phyloP scores from a whole-genome alignment of 1,284 basidiomycete genomes.

The Ceratobasidium sp. region DNA sequence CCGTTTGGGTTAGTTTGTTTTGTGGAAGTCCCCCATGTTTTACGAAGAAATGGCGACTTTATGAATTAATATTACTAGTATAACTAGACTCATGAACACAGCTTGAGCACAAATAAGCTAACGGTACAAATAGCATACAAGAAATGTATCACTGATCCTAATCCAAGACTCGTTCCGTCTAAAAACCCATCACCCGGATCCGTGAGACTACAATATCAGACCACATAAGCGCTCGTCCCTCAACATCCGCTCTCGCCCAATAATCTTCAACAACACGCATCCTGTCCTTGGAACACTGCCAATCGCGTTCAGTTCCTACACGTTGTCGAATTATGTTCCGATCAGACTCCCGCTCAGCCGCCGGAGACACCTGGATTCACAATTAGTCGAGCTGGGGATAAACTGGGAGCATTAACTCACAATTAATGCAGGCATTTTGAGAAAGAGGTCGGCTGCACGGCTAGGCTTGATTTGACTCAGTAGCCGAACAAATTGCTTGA shows the following conservation, averaged over 20 bases:
- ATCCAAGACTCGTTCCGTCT: too few relatives aligned
- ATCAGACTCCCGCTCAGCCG: constrained; percentile 1
- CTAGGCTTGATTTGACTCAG: constrained; percentile 12
- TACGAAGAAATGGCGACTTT: too few relatives aligned
- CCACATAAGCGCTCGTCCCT: constrained; percentile 3
- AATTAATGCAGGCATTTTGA: constrained; percentile 3
- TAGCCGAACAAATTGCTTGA: constrained; percentile 5
- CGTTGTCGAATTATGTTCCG: background rate
- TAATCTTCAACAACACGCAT: background rate
- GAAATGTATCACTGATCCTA: too few relatives aligned
- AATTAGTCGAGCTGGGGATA: background rate
- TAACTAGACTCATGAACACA: too few relatives aligned
- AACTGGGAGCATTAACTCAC: background rate
- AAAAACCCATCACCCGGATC: background rate
- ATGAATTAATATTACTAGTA: too few relatives aligned
- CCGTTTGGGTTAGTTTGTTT: too few relatives aligned
- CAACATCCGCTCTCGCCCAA: constrained; percentile 2
- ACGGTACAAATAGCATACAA: too few relatives aligned
- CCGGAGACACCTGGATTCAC: background rate
- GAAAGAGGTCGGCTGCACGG: constrained; percentile 7
- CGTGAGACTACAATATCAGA: background rate
- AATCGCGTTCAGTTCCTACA: background rate
- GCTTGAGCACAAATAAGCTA: too few relatives aligned
- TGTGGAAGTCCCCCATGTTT: too few relatives aligned
- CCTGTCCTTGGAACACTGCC: background rate